phyloP scores from a whole-genome alignment of 352 stramenopile genomes.

The Blastocystis sp. region DNA sequence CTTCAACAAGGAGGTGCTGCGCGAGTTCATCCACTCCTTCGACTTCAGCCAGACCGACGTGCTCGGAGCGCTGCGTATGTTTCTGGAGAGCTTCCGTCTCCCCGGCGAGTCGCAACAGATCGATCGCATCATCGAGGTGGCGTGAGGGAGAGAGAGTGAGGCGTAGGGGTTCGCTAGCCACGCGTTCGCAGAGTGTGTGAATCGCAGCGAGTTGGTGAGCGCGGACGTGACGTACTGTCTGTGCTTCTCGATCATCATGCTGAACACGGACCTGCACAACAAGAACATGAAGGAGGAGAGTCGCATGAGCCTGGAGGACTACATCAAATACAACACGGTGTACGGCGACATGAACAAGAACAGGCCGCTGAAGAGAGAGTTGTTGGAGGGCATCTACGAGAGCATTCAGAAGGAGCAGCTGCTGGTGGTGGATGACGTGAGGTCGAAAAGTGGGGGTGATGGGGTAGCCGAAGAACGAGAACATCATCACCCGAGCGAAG shows the following conservation, averaged over 20 bases:
- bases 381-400: constrained; percentile 84
- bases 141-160: background rate
- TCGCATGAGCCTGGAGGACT: constrained; percentile 75
- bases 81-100: constrained; percentile 90
- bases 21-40: constrained; percentile 84
- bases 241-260: constrained; percentile 85
- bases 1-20: constrained; percentile 85
- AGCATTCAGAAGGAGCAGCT: constrained; percentile 78
- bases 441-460: background rate
- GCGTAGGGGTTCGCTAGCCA: constrained; percentile 15
- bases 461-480: constrained; percentile 51
- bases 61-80: constrained; percentile 87
- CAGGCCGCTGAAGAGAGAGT: constrained; percentile 88
- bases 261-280: constrained; percentile 88
- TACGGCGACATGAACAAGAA: constrained; percentile 93
- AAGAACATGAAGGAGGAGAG: constrained; percentile 78
- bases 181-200: constrained; percentile 7
- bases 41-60: constrained; percentile 87
- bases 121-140: constrained; percentile 84
- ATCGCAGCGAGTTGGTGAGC: constrained; percentile 11
- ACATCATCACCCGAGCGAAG: constrained; percentile 24
- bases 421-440: constrained; percentile 60
- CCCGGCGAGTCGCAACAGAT: constrained; percentile 97
- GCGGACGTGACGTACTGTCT: constrained; percentile 72
- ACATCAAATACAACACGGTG: constrained; percentile 86